Evolutionary conservation across 495 filamentous ascomycete species (phyloP).

Genomic region (Aspergillus kassunensis): DNA sequence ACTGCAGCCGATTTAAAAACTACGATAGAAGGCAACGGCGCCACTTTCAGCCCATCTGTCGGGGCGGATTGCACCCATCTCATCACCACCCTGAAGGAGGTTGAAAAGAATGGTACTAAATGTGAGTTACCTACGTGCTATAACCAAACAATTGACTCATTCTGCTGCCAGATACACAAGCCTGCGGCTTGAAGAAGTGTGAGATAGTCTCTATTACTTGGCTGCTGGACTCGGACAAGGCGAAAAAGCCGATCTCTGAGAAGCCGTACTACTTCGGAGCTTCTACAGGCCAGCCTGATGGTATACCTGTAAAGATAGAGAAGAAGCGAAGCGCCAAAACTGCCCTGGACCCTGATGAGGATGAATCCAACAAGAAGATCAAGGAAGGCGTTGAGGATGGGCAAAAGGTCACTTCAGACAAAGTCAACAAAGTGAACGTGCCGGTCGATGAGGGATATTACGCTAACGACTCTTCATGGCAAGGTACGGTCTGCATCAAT

Average conservation of each 20-base stretch:
- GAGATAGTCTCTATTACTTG: constrained; percentile 60
- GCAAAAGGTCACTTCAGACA: constrained; percentile 36
- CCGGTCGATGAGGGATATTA: constrained; percentile 50
- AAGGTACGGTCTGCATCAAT: background rate
- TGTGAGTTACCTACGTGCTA: constrained; percentile 24
- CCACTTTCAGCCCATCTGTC: constrained; percentile 41
- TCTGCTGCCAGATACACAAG: constrained; percentile 45
- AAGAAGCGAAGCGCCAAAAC: constrained; percentile 14
- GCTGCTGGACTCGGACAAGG: constrained; percentile 51
- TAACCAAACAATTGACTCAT: background rate
- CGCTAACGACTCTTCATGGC: constrained; percentile 6
- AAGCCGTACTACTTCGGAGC: constrained; percentile 30
- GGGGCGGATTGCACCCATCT: constrained; percentile 55
- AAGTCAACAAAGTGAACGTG: constrained; percentile 36
- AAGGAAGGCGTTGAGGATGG: constrained; percentile 40
- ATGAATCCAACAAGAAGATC: constrained; percentile 17
- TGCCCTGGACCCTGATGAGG: constrained; percentile 16
- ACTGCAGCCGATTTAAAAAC: constrained; percentile 31
- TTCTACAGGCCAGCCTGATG: background rate
- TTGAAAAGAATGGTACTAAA: constrained; percentile 43
- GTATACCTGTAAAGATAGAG: constrained; percentile 8
- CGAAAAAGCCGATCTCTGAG: constrained; percentile 41
- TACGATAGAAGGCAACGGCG: constrained; percentile 48
- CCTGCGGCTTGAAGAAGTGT: constrained; percentile 39
- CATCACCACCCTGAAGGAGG: constrained; percentile 50